Conservation (phyloP, 176 grass and related monocot species). For the Thalia dealbata region DNA sequence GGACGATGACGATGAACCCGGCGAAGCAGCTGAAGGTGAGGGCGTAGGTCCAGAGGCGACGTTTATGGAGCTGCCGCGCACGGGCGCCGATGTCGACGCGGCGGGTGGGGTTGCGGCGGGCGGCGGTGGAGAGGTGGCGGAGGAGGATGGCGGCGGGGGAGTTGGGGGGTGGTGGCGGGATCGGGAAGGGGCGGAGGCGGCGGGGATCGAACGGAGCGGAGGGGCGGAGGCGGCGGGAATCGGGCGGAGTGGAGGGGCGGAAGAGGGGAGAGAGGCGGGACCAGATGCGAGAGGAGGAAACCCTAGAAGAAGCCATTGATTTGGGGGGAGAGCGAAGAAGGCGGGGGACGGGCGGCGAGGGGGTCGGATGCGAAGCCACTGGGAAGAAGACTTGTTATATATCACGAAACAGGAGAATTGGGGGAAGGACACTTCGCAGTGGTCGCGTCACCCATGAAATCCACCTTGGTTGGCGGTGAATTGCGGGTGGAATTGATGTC, state of each 20-base stretch:
- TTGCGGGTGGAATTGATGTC: no score
- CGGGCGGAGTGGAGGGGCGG: neutral
- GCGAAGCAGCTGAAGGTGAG: slow-evolving; percentile 85
- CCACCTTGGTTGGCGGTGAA: no score
- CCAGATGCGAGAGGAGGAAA: slow-evolving; percentile 29
- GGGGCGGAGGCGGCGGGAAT: neutral
- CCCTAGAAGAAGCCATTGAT: slow-evolving; percentile 27
- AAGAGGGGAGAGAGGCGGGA: slow-evolving; percentile 3
- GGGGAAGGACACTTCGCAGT: no score
- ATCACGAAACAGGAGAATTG: no score
- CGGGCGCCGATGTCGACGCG: slow-evolving; percentile 72
- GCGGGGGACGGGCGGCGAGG: neutral
- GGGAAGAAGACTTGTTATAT: no score
- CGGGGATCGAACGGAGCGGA: neutral
- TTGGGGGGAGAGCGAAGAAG: neutral
- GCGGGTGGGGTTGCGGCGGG: slow-evolving; percentile 20
- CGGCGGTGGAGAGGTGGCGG: slow-evolving; percentile 21
- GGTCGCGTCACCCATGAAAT: no score
- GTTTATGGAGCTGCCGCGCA: slow-evolving; percentile 78
- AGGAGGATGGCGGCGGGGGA: slow-evolving; percentile 29
- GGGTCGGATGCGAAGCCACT: no score
- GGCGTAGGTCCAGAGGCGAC: slow-evolving; percentile 84
- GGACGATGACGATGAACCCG: slow-evolving; percentile 83
- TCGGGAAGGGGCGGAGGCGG: slow-evolving; percentile 1
- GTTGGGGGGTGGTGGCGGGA: neutral